A percentile compares a stretch with the other conserved stretches of the same genome.
Conservation (phyloP, 1,284 basidiomycete genomes). For the Ustilago bromivora region DNA sequence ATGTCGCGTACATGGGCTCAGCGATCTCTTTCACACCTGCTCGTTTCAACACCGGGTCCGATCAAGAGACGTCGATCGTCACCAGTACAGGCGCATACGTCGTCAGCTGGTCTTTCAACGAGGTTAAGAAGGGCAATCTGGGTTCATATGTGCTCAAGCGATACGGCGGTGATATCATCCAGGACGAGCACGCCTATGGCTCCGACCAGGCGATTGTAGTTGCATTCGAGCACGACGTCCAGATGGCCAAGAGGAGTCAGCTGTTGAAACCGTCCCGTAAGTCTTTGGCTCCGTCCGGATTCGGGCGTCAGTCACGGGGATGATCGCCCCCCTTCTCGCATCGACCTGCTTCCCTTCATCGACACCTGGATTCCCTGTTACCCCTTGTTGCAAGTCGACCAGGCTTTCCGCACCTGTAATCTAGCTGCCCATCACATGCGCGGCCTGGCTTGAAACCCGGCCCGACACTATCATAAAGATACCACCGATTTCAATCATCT, state of each 20-base stretch:
- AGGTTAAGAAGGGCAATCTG: slow-evolving; percentile 89
- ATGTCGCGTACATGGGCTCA: slow-evolving; percentile 93
- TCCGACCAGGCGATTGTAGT: slow-evolving; percentile 95
- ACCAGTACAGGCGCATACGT: slow-evolving; percentile 96
- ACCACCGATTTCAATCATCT: neutral
- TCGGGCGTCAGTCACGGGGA: slow-evolving; percentile 42
- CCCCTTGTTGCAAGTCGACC: neutral
- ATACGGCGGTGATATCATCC: slow-evolving; percentile 61
- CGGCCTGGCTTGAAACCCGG: neutral
- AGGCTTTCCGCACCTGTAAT: slow-evolving; percentile 11
- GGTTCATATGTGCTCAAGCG: slow-evolving; percentile 97
- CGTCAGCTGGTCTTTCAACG: slow-evolving; percentile 85
- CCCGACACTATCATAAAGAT: neutral
- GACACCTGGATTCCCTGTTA: neutral
- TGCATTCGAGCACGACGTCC: slow-evolving; percentile 91
- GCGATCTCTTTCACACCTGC: slow-evolving; percentile 91
- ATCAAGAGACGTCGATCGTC: slow-evolving; percentile 91
- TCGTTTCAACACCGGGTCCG: slow-evolving; percentile 86
- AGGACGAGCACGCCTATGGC: slow-evolving; percentile 70
- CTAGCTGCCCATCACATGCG: slow-evolving; percentile 16
- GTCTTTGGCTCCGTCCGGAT: slow-evolving; percentile 71
- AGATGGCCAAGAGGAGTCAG: slow-evolving; percentile 92
- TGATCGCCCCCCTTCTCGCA: neutral
- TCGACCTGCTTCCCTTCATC: neutral
- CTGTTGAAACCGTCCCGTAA: slow-evolving; percentile 86